These are phyloP conservation scores for Claviceps capensis DNA, from an alignment of 2,329 filamentous ascomycete species.

Conservation along the genomic window DNA sequence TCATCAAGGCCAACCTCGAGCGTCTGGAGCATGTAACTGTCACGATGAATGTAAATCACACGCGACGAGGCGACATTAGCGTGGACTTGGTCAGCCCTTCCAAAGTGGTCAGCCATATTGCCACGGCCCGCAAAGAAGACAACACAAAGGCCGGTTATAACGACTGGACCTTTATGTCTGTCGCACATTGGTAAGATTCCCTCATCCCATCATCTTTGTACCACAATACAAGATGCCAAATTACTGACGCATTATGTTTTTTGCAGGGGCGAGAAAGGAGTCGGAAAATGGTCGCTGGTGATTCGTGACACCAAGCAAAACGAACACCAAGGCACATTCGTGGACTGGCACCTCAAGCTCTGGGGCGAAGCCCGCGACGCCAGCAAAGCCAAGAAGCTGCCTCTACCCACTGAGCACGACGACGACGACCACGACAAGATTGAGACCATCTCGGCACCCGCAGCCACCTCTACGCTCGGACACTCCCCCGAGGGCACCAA, in stretches of 20 bases:
- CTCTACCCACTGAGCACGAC: constrained; percentile 71
- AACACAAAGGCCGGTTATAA: constrained; percentile 55
- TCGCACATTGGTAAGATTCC: constrained; percentile 69
- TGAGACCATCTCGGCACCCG: constrained; percentile 24
- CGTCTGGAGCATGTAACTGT: constrained; percentile 89
- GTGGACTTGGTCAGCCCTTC: constrained; percentile 80
- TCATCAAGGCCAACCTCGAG: constrained; percentile 70
- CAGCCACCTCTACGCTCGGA: constrained; percentile 29
- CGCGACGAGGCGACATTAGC: constrained; percentile 76
- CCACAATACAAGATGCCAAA: not conserved
- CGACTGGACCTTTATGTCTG: constrained; percentile 99
- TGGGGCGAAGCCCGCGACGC: constrained; percentile 83
- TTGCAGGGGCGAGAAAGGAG: constrained; percentile 66
- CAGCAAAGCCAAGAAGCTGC: constrained; percentile 57
- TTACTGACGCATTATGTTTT: not conserved
- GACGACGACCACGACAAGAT: constrained; percentile 67
- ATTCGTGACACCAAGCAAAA: constrained; percentile 78
- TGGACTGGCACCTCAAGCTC: constrained; percentile 86
- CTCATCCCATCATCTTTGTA: not conserved
- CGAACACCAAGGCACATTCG: constrained; percentile 60
- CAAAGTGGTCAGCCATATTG: constrained; percentile 71
- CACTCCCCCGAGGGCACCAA: constrained; percentile 30
- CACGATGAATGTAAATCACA: constrained; percentile 91
- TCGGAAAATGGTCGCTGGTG: constrained; percentile 83
- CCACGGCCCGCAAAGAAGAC: constrained; percentile 60